A percentile compares a stretch with the other conserved stretches of the same genome.
phyloP scores from a whole-genome alignment of 192 early-diverging fungal species.

The Entomortierella lignicola region DNA sequence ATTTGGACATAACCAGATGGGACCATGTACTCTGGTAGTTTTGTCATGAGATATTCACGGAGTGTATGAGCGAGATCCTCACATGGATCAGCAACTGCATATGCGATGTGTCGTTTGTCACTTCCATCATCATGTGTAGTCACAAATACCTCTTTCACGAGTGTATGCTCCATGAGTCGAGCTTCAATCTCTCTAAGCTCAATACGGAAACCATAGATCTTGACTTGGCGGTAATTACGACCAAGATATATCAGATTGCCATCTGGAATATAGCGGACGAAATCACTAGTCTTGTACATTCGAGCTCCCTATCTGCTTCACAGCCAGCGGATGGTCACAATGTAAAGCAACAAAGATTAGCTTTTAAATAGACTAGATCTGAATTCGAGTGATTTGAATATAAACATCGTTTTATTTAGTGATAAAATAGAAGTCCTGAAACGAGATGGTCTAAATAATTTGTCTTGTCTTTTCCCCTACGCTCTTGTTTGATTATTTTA shows the following conservation, averaged over 20 bases:
- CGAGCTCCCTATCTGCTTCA: too few relatives aligned
- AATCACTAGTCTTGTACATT: conserved; percentile 52
- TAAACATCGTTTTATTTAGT: too few relatives aligned
- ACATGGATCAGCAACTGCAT: conserved; percentile 39
- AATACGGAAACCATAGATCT: conserved; percentile 56
- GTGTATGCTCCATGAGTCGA: conserved; percentile 11
- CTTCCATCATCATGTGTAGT: conserved; percentile 35
- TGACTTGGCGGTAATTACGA: conserved; percentile 55
- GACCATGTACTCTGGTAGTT: conserved; percentile 6
- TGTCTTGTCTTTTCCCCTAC: too few relatives aligned
- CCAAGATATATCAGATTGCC: conserved; percentile 44
- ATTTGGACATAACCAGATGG: neutral
- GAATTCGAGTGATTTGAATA: too few relatives aligned
- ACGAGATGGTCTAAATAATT: too few relatives aligned
- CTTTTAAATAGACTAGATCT: too few relatives aligned
- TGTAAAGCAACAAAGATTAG: too few relatives aligned
- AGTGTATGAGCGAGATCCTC: neutral
- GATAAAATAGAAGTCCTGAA: too few relatives aligned
- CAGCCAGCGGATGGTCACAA: too few relatives aligned
- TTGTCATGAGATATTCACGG: neutral
- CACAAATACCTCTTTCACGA: conserved; percentile 32
- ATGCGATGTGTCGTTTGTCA: conserved; percentile 68
- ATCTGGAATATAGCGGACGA: conserved; percentile 28
- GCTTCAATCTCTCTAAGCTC: conserved; percentile 50
- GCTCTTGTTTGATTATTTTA: too few relatives aligned